These are phyloP conservation scores for Magnolia officinalis DNA, from an alignment of 164 flowering plant genomes.

Conservation along the genomic window DNA sequence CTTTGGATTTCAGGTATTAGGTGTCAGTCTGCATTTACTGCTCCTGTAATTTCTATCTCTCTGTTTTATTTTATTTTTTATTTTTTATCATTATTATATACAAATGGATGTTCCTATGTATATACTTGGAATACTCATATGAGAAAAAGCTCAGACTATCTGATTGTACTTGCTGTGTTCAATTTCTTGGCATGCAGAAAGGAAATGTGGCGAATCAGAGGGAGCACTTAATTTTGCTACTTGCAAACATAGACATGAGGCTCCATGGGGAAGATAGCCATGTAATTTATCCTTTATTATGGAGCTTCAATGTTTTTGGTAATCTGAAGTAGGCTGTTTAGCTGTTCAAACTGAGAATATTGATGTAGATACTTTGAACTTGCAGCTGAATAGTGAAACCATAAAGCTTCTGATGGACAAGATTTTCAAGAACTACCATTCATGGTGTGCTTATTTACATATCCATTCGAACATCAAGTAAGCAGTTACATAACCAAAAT, in stretches of 20 bases:
- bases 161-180: no score
- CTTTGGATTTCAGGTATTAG: slow-evolving; percentile 93
- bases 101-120: slow-evolving; percentile 53
- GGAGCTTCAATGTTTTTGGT: background rate
- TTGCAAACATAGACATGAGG: slow-evolving; percentile 73
- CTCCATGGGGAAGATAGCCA: slow-evolving; percentile 27
- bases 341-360: background rate
- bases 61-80: no score
- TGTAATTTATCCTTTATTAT: slow-evolving; percentile 33
- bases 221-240: slow-evolving; percentile 89
- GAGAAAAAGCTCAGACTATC: background rate
- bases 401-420: slow-evolving; percentile 49
- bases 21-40: background rate
- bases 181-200: slow-evolving; percentile 44
- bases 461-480: slow-evolving; percentile 50
- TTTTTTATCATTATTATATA: no score
- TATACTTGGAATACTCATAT: slow-evolving; percentile 1
- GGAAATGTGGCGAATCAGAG: slow-evolving; percentile 98
- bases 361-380: slow-evolving; percentile 10
- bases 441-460: slow-evolving; percentile 90
- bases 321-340: background rate
- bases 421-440: slow-evolving; percentile 73
- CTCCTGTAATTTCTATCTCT: background rate
- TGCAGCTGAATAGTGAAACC: slow-evolving; percentile 58
- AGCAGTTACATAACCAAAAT: slow-evolving; percentile 13